Conservation (phyloP, 768 basidiomycete species). For the Wakefieldia striispora region DNA sequence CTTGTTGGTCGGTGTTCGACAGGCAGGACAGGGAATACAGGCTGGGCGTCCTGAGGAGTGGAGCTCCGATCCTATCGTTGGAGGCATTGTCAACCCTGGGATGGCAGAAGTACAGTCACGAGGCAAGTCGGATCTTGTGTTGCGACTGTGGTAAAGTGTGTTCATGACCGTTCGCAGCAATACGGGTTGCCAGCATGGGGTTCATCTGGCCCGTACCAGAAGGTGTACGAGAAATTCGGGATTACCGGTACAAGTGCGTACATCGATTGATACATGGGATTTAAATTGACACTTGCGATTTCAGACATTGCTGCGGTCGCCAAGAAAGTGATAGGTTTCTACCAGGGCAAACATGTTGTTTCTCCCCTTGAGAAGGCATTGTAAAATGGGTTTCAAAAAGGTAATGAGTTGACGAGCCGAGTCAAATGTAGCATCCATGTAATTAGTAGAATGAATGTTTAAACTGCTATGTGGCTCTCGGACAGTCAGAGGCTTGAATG, state of each 20-base stretch:
- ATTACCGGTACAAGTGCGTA: conserved; percentile 71
- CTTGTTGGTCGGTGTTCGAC: conserved; percentile 89
- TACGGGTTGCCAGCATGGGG: conserved; percentile 77
- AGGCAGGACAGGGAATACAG: conserved; percentile 77
- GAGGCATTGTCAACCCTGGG: conserved; percentile 83
- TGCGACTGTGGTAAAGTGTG: not conserved
- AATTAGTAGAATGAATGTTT: conserved; percentile 11
- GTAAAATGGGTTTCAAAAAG: conserved; percentile 20
- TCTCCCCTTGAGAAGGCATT: conserved; percentile 80
- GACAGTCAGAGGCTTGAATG: not conserved
- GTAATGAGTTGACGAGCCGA: not conserved
- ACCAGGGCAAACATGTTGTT: conserved; percentile 70
- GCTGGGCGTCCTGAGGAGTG: conserved; percentile 82
- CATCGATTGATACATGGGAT: not conserved
- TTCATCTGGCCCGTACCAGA: conserved; percentile 84
- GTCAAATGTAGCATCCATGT: conserved; percentile 17
- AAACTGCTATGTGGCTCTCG: not conserved
- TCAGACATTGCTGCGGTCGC: conserved; percentile 75
- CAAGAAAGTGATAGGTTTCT: conserved; percentile 86
- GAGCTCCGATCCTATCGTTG: conserved; percentile 85
- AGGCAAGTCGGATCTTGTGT: conserved; percentile 39
- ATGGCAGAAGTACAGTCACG: conserved; percentile 90
- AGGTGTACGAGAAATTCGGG: conserved; percentile 90
- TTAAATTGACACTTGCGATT: conserved; percentile 5
- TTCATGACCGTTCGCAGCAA: conserved; percentile 43